phyloP scores from a whole-genome alignment of 164 flowering plant genomes.

The Umbilicus rupestris region DNA sequence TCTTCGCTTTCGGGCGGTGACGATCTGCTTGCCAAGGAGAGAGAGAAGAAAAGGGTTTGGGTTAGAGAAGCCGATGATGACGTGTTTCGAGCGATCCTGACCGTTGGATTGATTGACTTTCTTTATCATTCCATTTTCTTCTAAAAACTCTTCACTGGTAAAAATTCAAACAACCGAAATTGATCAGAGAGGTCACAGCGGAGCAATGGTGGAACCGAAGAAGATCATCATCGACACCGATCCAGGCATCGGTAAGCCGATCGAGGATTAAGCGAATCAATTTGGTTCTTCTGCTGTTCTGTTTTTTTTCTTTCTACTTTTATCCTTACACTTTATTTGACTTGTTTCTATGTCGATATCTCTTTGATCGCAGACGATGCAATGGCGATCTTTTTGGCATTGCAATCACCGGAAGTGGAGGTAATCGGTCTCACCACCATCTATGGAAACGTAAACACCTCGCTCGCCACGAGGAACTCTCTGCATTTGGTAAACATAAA shows the following conservation, averaged over 20 bases:
- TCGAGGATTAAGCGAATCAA: background rate
- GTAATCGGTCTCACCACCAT: constrained; percentile 89
- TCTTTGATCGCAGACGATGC: constrained; percentile 60
- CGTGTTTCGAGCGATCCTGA: constrained; percentile 3
- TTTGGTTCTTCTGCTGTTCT: background rate
- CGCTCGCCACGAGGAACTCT: constrained; percentile 80
- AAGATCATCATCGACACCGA: constrained; percentile 66
- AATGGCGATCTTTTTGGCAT: constrained; percentile 84
- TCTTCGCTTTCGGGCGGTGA: constrained; percentile 18
- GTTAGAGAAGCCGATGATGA: constrained; percentile 6
- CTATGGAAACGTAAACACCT: constrained; percentile 81
- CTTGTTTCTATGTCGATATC: background rate
- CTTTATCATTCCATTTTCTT: background rate
- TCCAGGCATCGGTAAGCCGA: constrained; percentile 47
- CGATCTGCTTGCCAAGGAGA: constrained; percentile 9
- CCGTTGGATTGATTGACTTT: constrained; percentile 9
- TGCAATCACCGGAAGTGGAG: constrained; percentile 70
- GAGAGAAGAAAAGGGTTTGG: constrained; percentile 6
- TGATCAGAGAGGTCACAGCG: background rate
- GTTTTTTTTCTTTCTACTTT: background rate
- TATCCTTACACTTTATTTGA: background rate
- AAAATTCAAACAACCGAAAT: background rate
- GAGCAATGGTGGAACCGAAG: constrained; percentile 24
- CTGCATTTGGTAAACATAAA: constrained; percentile 57
- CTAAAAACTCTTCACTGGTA: background rate